These are phyloP conservation scores for Leishmania tarentolae DNA, from an alignment of 208 protist species.

Conservation along the genomic window DNA sequence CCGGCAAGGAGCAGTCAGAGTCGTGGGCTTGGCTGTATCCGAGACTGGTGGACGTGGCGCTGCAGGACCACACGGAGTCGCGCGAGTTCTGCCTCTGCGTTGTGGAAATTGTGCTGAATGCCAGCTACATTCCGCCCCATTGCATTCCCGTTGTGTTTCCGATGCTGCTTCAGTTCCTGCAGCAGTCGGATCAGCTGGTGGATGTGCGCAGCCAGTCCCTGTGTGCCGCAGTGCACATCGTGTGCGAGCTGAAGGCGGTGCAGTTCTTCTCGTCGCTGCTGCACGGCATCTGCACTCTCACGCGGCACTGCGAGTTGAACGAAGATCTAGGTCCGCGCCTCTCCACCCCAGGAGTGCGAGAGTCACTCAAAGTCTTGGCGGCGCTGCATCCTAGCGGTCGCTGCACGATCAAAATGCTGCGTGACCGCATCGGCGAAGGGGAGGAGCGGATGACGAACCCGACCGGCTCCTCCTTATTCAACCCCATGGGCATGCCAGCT, in stretches of 20 bases:
- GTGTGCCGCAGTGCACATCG: conserved; percentile 85
- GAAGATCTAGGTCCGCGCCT: conserved; percentile 81
- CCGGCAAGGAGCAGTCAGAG: conserved; percentile 89
- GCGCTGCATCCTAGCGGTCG: conserved; percentile 71
- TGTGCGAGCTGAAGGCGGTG: conserved; percentile 86
- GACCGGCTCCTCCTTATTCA: conserved; percentile 15
- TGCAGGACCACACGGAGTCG: conserved; percentile 86
- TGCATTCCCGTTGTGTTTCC: conserved; percentile 88
- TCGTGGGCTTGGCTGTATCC: conserved; percentile 92
- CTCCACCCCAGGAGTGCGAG: conserved; percentile 70
- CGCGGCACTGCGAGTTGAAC: conserved; percentile 84
- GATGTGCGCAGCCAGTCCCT: conserved; percentile 86
- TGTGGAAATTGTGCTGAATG: conserved; percentile 83
- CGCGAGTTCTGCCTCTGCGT: conserved; percentile 90
- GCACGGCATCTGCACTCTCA: conserved; percentile 81
- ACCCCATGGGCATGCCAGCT: conserved; percentile 11
- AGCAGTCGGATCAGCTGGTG: conserved; percentile 84
- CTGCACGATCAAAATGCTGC: conserved; percentile 64
- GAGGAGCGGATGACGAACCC: conserved; percentile 43
- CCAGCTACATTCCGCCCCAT: conserved; percentile 90
- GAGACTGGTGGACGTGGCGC: conserved; percentile 85
- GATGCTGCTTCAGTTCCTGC: conserved; percentile 85
- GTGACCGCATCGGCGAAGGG: conserved; percentile 53
- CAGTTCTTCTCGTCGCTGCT: conserved; percentile 86
- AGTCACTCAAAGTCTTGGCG: conserved; percentile 80